A percentile compares a stretch with the other conserved stretches of the same genome.
Evolutionary conservation across 805 yeast genomes (phyloP).

Genomic region (Pichia cephalocereana): DNA sequence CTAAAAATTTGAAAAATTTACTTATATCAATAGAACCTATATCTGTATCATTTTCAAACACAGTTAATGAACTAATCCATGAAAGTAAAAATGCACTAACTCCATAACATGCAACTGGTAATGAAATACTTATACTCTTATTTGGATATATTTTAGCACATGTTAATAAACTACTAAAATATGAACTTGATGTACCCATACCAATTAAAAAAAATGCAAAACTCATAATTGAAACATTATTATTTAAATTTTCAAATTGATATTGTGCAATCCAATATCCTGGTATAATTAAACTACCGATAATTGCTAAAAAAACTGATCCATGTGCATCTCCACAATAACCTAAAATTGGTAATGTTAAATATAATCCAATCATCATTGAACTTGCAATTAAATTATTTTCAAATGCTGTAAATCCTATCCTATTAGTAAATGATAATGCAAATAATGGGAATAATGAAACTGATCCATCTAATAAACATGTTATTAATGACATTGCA

Average conservation of each 20-base stretch:
- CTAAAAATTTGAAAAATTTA: constrained; percentile 44
- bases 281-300: constrained; percentile 57
- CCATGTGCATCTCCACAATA: constrained; percentile 80
- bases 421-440: constrained; percentile 48
- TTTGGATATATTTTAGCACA: constrained; percentile 82
- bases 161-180: constrained; percentile 62
- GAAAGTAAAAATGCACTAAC: constrained; percentile 69
- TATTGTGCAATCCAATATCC: constrained; percentile 49
- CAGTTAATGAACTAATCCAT: constrained; percentile 38
- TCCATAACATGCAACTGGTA: constrained; percentile 87
- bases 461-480: constrained; percentile 76
- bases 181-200: constrained; percentile 62
- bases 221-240: constrained; percentile 30
- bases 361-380: constrained; percentile 73
- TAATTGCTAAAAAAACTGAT: constrained; percentile 57
- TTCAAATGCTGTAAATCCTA: constrained; percentile 53
- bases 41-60: constrained; percentile 22
- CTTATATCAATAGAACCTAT: constrained; percentile 33
- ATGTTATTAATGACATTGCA: constrained; percentile 45
- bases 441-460: constrained; percentile 76
- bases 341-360: constrained; percentile 76
- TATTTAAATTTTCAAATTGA: constrained; percentile 22
- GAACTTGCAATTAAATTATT: constrained; percentile 66
- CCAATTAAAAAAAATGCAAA: constrained; percentile 53
- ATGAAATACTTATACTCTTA: constrained; percentile 74